These are phyloP conservation scores for Posidonia australis DNA, from an alignment of 106 monocot genomes.

Conservation along the genomic window DNA sequence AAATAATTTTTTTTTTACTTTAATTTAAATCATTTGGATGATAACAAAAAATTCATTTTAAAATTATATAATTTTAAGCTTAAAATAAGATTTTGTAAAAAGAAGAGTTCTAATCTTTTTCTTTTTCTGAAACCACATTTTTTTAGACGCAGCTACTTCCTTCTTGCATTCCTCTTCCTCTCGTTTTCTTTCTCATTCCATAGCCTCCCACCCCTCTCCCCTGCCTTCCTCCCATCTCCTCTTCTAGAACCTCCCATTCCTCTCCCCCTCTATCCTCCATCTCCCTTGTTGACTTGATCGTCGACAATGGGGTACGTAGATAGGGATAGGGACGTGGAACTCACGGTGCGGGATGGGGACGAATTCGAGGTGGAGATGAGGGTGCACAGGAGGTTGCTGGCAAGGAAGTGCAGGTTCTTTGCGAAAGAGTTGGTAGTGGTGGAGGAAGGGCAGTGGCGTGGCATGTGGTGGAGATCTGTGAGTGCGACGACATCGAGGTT, in stretches of 20 bases:
- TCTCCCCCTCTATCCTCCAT: background rate
- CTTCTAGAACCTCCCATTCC: background rate
- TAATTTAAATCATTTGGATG: too few relatives aligned
- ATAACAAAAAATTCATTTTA: too few relatives aligned
- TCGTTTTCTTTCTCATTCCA: too few relatives aligned
- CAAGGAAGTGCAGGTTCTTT: conserved; percentile 26
- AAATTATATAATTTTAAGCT: too few relatives aligned
- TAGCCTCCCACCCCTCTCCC: conserved; percentile 1
- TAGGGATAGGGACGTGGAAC: conserved; percentile 25
- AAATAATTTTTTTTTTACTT: too few relatives aligned
- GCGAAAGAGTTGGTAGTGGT: conserved; percentile 17
- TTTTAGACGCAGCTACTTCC: background rate
- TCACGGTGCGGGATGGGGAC: conserved; percentile 21
- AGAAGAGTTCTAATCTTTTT: too few relatives aligned
- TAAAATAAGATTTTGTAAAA: too few relatives aligned
- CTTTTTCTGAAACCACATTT: too few relatives aligned
- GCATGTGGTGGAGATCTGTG: conserved; percentile 11
- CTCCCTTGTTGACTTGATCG: too few relatives aligned
- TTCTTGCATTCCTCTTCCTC: conserved; percentile 2
- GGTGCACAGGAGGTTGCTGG: conserved; percentile 28
- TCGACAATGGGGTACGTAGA: background rate
- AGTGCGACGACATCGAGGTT: conserved; percentile 50
- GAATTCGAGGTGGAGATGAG: conserved; percentile 24
- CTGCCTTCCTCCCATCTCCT: background rate
- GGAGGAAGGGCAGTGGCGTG: conserved; percentile 8